Evolutionary conservation across 176 grass and related monocot species (phyloP).

Genomic region (Tuctoria greenei): DNA sequence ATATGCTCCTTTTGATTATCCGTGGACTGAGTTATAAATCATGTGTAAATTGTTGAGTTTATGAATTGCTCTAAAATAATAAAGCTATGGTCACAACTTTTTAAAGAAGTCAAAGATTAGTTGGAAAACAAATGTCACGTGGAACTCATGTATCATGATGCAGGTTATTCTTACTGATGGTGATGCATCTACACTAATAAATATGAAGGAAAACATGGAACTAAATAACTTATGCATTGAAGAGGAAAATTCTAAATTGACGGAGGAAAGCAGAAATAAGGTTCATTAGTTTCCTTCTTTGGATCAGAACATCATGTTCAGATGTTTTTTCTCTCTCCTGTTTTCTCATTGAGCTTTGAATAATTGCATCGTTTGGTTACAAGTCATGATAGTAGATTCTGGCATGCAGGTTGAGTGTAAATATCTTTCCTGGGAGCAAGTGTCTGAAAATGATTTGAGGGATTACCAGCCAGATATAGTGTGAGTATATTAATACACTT

Average conservation of each 20-base stretch:
- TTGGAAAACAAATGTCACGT: slow-evolving; percentile 1
- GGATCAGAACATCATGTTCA: background rate
- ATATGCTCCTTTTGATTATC: background rate
- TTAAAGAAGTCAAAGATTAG: background rate
- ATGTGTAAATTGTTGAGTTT: background rate
- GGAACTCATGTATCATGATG: slow-evolving; percentile 15
- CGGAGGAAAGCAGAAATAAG: slow-evolving; percentile 42
- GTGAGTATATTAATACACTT: slow-evolving; percentile 45
- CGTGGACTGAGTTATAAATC: background rate
- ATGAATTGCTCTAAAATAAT: background rate
- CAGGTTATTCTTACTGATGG: slow-evolving; percentile 95
- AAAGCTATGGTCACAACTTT: slow-evolving; percentile 5
- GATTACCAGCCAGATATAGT: slow-evolving; percentile 56
- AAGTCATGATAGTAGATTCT: slow-evolving; percentile 7
- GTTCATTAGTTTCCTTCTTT: slow-evolving; percentile 15
- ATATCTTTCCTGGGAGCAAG: slow-evolving; percentile 90
- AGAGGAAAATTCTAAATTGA: background rate
- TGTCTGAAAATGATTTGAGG: slow-evolving; percentile 48
- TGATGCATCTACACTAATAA: slow-evolving; percentile 64
- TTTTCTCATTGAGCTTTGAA: background rate
- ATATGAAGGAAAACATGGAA: slow-evolving; percentile 87
- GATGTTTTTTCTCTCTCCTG: background rate
- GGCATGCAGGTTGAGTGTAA: slow-evolving; percentile 70
- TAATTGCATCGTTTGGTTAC: background rate
- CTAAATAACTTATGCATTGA: slow-evolving; percentile 46